These are phyloP conservation scores for Paraphoma chrysanthemicola DNA, from an alignment of 2,329 filamentous ascomycete genomes.

Conservation along the genomic window DNA sequence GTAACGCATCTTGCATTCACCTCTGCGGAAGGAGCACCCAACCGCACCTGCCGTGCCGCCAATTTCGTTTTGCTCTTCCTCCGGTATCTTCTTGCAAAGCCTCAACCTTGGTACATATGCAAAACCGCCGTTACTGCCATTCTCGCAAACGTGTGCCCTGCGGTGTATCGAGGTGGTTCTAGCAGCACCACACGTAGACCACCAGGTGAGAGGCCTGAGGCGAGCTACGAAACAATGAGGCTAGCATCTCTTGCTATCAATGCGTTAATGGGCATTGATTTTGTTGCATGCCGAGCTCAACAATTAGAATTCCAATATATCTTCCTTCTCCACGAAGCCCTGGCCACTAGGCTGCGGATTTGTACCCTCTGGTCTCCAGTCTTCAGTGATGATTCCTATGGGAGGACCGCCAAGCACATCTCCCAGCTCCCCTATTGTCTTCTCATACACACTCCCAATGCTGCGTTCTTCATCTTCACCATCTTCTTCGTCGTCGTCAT, in stretches of 20 bases:
- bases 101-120: not conserved
- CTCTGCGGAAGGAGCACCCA: conserved; percentile 15
- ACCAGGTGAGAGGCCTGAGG: not conserved
- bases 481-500: conserved; percentile 52
- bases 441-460: conserved; percentile 75
- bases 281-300: too few species aligned
- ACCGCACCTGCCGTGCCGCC: conserved; percentile 5
- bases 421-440: conserved; percentile 77
- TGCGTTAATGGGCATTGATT: too few species aligned
- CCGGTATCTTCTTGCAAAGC: not conserved
- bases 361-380: conserved; percentile 23
- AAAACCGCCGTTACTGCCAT: too few species aligned
- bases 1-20: conserved; percentile 7
- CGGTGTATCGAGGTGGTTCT: too few species aligned
- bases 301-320: conserved; percentile 14
- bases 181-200: too few species aligned
- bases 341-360: conserved; percentile 15
- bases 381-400: conserved; percentile 57
- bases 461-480: conserved; percentile 37
- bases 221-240: too few species aligned
- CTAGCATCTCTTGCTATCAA: too few species aligned
- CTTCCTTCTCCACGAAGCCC: conserved; percentile 20
- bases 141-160: too few species aligned
- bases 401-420: conserved; percentile 64
- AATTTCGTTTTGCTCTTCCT: too few species aligned